phyloP scores from a whole-genome alignment of 257 asterid species.

The Solanum tarapatanum region DNA sequence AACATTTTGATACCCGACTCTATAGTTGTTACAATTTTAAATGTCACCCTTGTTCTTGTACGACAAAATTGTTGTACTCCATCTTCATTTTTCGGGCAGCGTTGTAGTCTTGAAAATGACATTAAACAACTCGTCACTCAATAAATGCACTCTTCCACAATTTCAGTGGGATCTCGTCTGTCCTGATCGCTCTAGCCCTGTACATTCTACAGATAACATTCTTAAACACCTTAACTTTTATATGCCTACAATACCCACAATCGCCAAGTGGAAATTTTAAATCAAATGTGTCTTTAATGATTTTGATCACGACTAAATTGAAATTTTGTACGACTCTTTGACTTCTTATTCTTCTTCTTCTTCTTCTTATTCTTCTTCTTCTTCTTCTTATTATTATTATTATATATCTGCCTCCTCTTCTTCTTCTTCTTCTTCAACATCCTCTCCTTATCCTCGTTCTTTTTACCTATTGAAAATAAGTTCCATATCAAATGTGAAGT shows the following conservation, averaged over 20 bases:
- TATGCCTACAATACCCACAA: background rate
- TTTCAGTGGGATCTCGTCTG: too few species aligned
- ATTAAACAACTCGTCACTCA: background rate
- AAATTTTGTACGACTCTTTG: too few species aligned
- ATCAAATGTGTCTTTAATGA: background rate
- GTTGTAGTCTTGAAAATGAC: background rate
- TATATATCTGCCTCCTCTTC: background rate
- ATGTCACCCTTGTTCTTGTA: background rate
- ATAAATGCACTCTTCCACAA: background rate
- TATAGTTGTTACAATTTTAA: too few species aligned
- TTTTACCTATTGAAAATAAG: too few species aligned
- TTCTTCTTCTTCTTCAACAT: background rate
- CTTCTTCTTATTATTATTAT: background rate
- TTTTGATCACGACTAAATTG: background rate
- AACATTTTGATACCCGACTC: background rate
- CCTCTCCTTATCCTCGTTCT: background rate
- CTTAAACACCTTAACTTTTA: background rate
- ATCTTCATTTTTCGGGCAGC: fast-evolving
- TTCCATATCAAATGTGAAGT: too few species aligned
- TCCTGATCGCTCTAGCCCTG: background rate
- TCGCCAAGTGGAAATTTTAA: background rate
- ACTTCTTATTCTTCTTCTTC: background rate
- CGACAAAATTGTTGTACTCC: background rate
- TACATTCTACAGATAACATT: background rate
- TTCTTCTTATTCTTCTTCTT: background rate